Percentiles rank a stretch among this genome's conserved stretches.
phyloP scores from a whole-genome alignment of 2,329 filamentous ascomycete genomes.

The Westerdykella sp. region DNA sequence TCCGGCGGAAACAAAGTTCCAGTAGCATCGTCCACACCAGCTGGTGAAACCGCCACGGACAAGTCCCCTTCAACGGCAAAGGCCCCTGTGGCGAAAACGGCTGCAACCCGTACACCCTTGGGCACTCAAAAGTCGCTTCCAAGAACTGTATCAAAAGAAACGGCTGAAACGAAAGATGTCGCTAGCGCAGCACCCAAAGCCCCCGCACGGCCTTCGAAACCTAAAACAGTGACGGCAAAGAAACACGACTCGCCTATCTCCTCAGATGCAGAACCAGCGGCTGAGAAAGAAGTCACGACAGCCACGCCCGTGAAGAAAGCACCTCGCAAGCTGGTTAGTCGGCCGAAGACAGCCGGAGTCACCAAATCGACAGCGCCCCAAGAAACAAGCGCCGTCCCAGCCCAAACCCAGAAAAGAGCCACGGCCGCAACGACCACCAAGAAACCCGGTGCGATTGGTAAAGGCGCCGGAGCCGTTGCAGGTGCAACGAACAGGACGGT shows the following conservation, averaged over 20 bases:
- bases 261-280: slow-evolving; percentile 5
- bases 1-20: too few relatives aligned
- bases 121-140: slow-evolving; percentile 1
- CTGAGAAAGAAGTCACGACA: slow-evolving; percentile 5
- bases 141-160: background rate
- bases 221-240: slow-evolving; percentile 2
- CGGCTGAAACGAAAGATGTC: slow-evolving; percentile 11
- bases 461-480: slow-evolving; percentile 29
- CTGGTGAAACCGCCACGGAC: background rate
- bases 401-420: slow-evolving; percentile 10
- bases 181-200: slow-evolving; percentile 9
- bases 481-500: slow-evolving; percentile 34
- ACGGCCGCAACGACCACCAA: slow-evolving; percentile 22
- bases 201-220: slow-evolving; percentile 6
- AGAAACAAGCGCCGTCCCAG: background rate
- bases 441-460: slow-evolving; percentile 32
- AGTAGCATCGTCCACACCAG: slow-evolving; percentile 1
- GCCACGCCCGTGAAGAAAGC: slow-evolving; percentile 22
- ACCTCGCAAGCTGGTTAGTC: slow-evolving; percentile 9
- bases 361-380: slow-evolving; percentile 7
- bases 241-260: background rate
- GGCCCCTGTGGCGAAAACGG: slow-evolving; percentile 1
- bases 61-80: background rate
- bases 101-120: too few relatives aligned
- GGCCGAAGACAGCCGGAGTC: slow-evolving; percentile 7